Evolutionary conservation across 306 rosid species (phyloP).

Genomic region (Rubus idaeus): DNA sequence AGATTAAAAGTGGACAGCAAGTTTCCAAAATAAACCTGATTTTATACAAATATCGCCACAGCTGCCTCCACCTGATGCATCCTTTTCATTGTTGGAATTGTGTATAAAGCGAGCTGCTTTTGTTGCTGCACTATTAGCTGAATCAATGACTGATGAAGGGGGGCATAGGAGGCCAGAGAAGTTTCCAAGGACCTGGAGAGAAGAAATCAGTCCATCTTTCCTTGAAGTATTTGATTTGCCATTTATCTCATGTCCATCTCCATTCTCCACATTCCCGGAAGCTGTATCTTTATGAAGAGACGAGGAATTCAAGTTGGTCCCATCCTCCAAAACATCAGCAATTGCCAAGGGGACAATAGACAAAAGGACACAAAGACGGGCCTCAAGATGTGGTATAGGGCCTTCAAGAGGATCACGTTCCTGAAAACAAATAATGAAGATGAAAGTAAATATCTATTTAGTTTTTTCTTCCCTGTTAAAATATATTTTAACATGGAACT

Average conservation of each 20-base stretch:
- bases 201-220: slow-evolving; percentile 56
- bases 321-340: slow-evolving; percentile 51
- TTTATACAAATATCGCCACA: slow-evolving; percentile 39
- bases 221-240: slow-evolving; percentile 37
- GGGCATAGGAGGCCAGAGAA: slow-evolving; percentile 70
- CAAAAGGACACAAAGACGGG: slow-evolving; percentile 67
- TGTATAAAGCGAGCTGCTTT: slow-evolving; percentile 52
- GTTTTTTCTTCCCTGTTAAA: slow-evolving; percentile 17
- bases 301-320: slow-evolving; percentile 29
- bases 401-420: slow-evolving; percentile 87
- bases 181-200: slow-evolving; percentile 69
- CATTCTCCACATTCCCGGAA: slow-evolving; percentile 31
- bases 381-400: slow-evolving; percentile 72
- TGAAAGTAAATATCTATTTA: slow-evolving; percentile 19
- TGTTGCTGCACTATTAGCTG: slow-evolving; percentile 66
- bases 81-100: slow-evolving; percentile 46
- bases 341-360: slow-evolving; percentile 71
- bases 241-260: slow-evolving; percentile 27
- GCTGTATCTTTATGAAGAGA: slow-evolving; percentile 23
- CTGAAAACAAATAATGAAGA: slow-evolving; percentile 37
- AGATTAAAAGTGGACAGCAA: slow-evolving; percentile 16
- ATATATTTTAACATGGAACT: slow-evolving; percentile 30
- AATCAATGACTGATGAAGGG: slow-evolving; percentile 59
- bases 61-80: slow-evolving; percentile 42
- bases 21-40: slow-evolving; percentile 43